Base-by-base conservation (phyloP, 805 yeast genomes). In the Hemisphaericaspora nanyangensis region DNA sequence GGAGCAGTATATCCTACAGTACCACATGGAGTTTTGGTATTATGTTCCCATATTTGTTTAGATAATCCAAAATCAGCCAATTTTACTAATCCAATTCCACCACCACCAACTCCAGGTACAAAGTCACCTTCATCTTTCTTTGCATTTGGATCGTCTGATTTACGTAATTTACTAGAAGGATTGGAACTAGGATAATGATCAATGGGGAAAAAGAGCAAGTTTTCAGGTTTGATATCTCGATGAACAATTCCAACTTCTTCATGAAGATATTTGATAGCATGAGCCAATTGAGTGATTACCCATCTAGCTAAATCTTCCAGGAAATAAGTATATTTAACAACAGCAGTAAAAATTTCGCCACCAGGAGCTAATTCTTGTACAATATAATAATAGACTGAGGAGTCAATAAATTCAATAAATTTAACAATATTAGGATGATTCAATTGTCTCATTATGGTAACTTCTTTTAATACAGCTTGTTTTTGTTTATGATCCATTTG, bases 1-100 rank as follows among this genome's bases (percentile, higher is more conserved):
- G 99, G 99, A 0, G 99, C 99, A 2, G 98, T 91, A 56, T 93
- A 93, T 3, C 98, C 98, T 13, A 93, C 96, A 1, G 99, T 93
- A 37, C 99, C 99, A 65, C 99, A 93, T 0, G 99, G 99, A 0
- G 99, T 93, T 73, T 88, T 87, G 17, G 97, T 86, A 51, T 85
- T 85, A 35, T 82, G 76, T 53, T 84, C 86, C 81, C 89, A 84
- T 24, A 91, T 80, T 55, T 89, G 86, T 61, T 93, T 93, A 3
- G 96, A 87, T 15, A 93, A 68, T 0, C 99, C 99, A 63, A 93
- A 93, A 61, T 93, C 99, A 1, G 98, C 98, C 37, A 93, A 68
- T 60, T 91, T 91, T 25, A 93, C 89, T 12, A 67, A 52, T 7
- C 98, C 99, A 49, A 93, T 84, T 11, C 90, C 86, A 39, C 96